Evolutionary conservation across 257 asterid species (phyloP), one percentile per base, ranked within the genome.

Genomic region (Craterostigma plantagineum): DNA sequence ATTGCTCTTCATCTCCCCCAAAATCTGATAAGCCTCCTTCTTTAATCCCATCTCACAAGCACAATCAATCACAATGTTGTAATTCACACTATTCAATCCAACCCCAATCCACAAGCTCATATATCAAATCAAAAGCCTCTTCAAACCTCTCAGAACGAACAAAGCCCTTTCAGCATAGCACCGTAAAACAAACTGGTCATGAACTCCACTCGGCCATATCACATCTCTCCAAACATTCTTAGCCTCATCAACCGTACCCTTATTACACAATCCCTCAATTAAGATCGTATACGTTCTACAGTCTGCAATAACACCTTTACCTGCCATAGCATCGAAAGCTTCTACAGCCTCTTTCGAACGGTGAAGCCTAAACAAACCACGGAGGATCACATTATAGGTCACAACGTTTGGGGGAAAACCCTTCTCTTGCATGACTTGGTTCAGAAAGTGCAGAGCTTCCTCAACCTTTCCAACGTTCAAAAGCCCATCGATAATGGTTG

Each of bases 1-100:
- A 61, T 79, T 78, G 54, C 69, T 73, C 58, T 64, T 87, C 97
- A 87, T 82, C 55, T 87, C 93, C 27, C 82, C 69, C 18, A 73
- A 30, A 34, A 87, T 71, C 78, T 62, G 80, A 63, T 82, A 79
- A 51, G 90, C 93, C 51, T 76, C 95, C 45, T 55, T 73, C 75
- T 73, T 87, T 61, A 75, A 59, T 16, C 92, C 92, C 42, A 69
- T 49, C 59, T 48, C 63, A 63, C 80, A 76, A 49, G 90, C 92
- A 51, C 41, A 45, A 53, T 66, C 72, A 33, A 87, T 70, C 6
- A 79, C 77, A 38, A 87, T 79, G 64, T 82, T 81, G 55, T 78
- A 87, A 62, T 78, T 73, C 11, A 87, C 69, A 51, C 53, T 62
- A 49, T 69, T 73, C 14, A 70, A 77, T 18, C 55, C 9, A 47